These are phyloP conservation scores for Candida germanica DNA, from an alignment of 805 yeast species.

Conservation along the genomic window DNA sequence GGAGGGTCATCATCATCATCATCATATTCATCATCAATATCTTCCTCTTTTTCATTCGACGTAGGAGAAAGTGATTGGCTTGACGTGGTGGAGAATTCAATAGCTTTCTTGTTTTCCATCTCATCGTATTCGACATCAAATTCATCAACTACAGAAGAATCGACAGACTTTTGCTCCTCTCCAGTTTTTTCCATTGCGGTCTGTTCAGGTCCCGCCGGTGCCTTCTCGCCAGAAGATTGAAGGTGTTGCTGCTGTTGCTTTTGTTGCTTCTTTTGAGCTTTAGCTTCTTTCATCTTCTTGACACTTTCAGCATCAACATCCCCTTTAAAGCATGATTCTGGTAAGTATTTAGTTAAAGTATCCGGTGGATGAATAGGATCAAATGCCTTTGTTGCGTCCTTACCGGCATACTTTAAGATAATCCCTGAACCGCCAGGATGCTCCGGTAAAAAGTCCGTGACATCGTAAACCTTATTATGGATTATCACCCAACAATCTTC, in stretches of 20 bases:
- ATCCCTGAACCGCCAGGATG: conserved; percentile 64
- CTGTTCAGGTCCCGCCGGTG: conserved; percentile 1
- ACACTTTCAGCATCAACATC: conserved; percentile 22
- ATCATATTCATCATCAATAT: conserved; percentile 36
- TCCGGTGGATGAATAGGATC: conserved; percentile 92
- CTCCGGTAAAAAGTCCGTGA: conserved; percentile 56
- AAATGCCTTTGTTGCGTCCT: conserved; percentile 71
- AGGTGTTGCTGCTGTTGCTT: not conserved
- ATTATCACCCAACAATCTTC: conserved; percentile 83
- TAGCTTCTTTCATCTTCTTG: conserved; percentile 1
- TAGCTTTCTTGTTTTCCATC: conserved; percentile 31
- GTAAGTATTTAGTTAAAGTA: conserved; percentile 68
- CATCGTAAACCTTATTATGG: conserved; percentile 75
- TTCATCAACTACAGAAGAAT: conserved; percentile 26
- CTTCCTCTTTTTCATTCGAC: conserved; percentile 16
- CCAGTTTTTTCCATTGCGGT: not conserved
- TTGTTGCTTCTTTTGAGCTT: not conserved
- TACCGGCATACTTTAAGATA: conserved; percentile 50
- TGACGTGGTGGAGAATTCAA: conserved; percentile 15
- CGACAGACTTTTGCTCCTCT: not conserved
- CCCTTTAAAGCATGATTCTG: conserved; percentile 33
- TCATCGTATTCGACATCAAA: conserved; percentile 43
- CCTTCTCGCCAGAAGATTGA: not conserved
- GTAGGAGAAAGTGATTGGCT: no score
- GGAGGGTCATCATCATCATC: conserved; percentile 33